Percentiles rank a stretch among this genome's conserved stretches.
These are phyloP conservation scores for Bothriochloa decipiens DNA, from an alignment of 176 grass and related monocot genomes.

Conservation along the genomic window DNA sequence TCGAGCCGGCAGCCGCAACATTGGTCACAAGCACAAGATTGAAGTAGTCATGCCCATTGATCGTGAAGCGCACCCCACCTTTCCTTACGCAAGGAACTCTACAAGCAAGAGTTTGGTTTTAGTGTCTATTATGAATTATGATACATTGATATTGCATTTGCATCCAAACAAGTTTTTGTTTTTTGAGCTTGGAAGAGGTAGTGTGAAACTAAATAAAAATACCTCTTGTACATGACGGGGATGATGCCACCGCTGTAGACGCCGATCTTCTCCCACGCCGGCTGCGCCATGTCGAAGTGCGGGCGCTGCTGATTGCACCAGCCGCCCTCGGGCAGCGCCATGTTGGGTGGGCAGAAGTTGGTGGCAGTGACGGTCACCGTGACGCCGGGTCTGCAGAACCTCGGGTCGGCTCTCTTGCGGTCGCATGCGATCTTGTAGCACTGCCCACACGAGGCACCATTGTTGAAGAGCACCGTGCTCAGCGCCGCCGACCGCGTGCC, in stretches of 20 bases:
- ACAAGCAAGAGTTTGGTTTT: not conserved
- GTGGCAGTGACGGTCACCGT: conserved; percentile 61
- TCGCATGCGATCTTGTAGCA: conserved; percentile 67
- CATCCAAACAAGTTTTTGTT: not conserved
- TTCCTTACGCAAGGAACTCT: conserved; percentile 53
- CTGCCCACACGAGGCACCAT: conserved; percentile 45
- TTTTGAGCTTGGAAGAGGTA: not conserved
- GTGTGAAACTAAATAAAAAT: not conserved
- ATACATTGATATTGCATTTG: not conserved
- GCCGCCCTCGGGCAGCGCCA: conserved; percentile 59
- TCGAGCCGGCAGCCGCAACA: not conserved
- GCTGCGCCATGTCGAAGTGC: conserved; percentile 77
- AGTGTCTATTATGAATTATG: not conserved
- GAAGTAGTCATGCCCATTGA: conserved; percentile 32
- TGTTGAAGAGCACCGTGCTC: conserved; percentile 58
- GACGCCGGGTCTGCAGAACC: conserved; percentile 29
- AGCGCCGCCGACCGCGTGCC: conserved; percentile 50
- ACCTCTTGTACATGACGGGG: conserved; percentile 62
- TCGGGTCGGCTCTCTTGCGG: conserved; percentile 2
- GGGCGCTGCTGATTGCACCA: conserved; percentile 66
- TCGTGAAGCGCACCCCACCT: conserved; percentile 57
- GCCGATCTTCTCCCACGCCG: conserved; percentile 62
- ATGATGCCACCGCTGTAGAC: conserved; percentile 61
- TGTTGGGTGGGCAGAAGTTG: conserved; percentile 81
- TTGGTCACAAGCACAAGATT: no score